Conservation (phyloP, 176 grass and related monocot genomes). For the Aegilops longissima region DNA sequence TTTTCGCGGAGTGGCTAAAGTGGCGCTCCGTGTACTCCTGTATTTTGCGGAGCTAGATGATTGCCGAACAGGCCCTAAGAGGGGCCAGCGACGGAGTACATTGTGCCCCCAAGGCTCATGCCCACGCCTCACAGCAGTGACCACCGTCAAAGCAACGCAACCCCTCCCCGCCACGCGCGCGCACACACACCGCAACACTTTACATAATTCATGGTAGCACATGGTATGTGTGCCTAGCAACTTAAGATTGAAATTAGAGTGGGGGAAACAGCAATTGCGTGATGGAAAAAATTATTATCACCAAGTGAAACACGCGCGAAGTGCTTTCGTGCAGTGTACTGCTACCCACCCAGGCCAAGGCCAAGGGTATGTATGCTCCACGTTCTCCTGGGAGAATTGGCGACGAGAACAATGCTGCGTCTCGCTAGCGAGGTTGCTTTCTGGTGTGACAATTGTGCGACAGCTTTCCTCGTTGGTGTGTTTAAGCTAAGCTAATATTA, state of each 20-base stretch:
- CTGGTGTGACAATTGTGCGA: neutral
- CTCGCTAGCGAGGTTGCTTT: neutral
- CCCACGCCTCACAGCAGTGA: too few species aligned
- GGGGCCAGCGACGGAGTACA: too few species aligned
- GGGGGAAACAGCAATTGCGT: neutral
- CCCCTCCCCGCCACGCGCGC: too few species aligned
- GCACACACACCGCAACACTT: too few species aligned
- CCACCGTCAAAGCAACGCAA: too few species aligned
- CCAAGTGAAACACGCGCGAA: neutral
- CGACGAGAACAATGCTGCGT: slow-evolving; percentile 15
- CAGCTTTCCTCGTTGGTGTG: neutral
- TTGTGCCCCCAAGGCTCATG: too few species aligned
- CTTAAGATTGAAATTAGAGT: too few species aligned
- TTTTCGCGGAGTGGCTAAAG: too few species aligned
- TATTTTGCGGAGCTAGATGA: too few species aligned
- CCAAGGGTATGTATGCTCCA: neutral
- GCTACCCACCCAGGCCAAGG: neutral
- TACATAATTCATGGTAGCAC: neutral
- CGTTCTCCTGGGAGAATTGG: neutral
- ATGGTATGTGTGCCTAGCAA: too few species aligned
- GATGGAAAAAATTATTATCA: neutral
- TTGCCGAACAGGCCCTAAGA: too few species aligned
- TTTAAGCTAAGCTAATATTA: neutral
- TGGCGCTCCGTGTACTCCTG: too few species aligned
- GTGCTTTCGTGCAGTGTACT: neutral